Base-by-base conservation (phyloP, 2,329 filamentous ascomycete genomes). In the Penicillium oxalicum region DNA sequence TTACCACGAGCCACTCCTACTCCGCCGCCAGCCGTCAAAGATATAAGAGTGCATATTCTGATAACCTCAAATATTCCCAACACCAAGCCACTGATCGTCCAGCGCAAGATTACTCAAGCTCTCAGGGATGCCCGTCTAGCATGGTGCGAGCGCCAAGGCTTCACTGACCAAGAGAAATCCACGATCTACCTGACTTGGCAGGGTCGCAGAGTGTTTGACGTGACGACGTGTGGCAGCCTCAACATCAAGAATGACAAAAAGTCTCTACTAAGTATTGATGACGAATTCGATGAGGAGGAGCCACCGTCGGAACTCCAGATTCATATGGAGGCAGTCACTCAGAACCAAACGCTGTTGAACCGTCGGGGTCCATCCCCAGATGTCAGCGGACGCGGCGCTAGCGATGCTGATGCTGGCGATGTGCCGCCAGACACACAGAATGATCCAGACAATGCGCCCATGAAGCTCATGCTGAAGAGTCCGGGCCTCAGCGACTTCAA, bases 171-270 rank as follows among this genome's bases (percentile, higher is more conserved):
- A 2, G 64, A 76, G 25, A 68, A 75, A 2, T 70, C 77, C 4
- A 71, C 74, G 0, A 72, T 94, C 13, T 86, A 93, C 59, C 77
- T 97, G 47, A 93, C 88, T 0, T 95, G 88, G 84, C 84, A 83
- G 54, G 78, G 81, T 26, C 81, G 80, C 49, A 80, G 81, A 50
- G 70, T 95, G 3, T 95, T 86, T 63, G 81, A 87, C 55, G 78
- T 80, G n/a, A 88, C 87, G 4, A 91, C 85, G 1, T 84, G 88
- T 50, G 76, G 77, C 45, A 83, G 79, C 41, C 71, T 95, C 5
- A 83, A 83, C 5, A 77, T 93, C 40, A 70, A 71, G 27, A 60
- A 75, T 3, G 71, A 75, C 45, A 57, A 61, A 2, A 61, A 69
- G 28, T 70, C 65, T 71, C 12, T 13, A 58, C 68, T 47, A 66